These are phyloP conservation scores for Dioszegia crocea DNA, from an alignment of 768 basidiomycete species.

Conservation along the genomic window DNA sequence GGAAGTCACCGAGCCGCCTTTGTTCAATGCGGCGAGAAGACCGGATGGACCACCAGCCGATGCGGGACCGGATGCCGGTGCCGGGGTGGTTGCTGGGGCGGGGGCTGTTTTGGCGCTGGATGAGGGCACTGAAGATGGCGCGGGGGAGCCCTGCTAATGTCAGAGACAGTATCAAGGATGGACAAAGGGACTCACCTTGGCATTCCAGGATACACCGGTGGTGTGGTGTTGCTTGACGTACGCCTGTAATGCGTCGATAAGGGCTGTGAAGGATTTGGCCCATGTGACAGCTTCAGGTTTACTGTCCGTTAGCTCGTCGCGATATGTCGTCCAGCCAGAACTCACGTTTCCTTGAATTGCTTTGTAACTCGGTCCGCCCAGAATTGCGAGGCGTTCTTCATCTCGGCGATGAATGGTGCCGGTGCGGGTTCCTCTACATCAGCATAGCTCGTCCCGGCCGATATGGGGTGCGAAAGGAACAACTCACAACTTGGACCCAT, in stretches of 20 bases:
- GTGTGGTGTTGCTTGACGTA: slow-evolving; percentile 82
- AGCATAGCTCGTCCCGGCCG: not conserved
- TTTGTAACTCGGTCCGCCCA: slow-evolving; percentile 86
- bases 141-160: slow-evolving; percentile 34
- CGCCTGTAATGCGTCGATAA: slow-evolving; percentile 73
- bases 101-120: no score
- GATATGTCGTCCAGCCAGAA: slow-evolving; percentile 3
- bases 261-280: slow-evolving; percentile 65
- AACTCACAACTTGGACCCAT: slow-evolving; percentile 77
- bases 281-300: slow-evolving; percentile 83
- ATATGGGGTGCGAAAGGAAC: not conserved
- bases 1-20: slow-evolving; percentile 83
- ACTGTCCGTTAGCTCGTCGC: slow-evolving; percentile 56
- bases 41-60: slow-evolving; percentile 52
- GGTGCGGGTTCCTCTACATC: slow-evolving; percentile 68
- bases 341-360: slow-evolving; percentile 88
- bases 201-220: slow-evolving; percentile 84
- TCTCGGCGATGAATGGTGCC: slow-evolving; percentile 69
- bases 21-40: slow-evolving; percentile 86
- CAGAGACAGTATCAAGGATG: not conserved
- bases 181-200: slow-evolving; percentile 56
- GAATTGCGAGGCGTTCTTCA: slow-evolving; percentile 80
- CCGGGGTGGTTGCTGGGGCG: slow-evolving; percentile 21
- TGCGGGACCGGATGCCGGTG: slow-evolving; percentile 53
- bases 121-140: slow-evolving; percentile 48